Percentiles rank a stretch among this genome's conserved stretches.
phyloP scores from a whole-genome alignment of 2,329 filamentous ascomycete species.

The Acrodontium crateriforme region DNA sequence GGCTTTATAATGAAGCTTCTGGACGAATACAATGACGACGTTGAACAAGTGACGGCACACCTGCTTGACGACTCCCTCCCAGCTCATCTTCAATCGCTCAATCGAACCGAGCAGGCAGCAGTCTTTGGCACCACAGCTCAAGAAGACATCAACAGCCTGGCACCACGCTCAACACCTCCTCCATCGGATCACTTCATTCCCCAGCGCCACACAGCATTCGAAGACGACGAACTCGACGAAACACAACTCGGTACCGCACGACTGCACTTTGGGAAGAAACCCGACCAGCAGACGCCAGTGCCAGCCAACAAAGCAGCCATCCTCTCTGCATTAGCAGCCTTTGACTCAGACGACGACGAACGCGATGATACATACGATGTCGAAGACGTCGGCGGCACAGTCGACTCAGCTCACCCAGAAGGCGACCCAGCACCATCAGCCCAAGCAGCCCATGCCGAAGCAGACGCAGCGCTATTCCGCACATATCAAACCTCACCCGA shows the following conservation, averaged over 20 bases:
- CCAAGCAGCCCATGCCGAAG: constrained; percentile 22
- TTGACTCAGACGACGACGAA: constrained; percentile 92
- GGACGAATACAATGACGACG: constrained; percentile 63
- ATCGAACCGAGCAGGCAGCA: constrained; percentile 52
- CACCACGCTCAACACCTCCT: constrained; percentile 45
- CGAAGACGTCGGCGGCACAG: constrained; percentile 77
- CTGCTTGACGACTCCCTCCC: constrained; percentile 68
- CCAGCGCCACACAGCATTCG: constrained; percentile 58
- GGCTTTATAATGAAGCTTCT: constrained; percentile 68
- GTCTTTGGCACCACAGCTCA: constrained; percentile 16
- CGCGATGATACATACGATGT: constrained; percentile 93
- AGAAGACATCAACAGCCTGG: constrained; percentile 28
- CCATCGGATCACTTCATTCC: constrained; percentile 28
- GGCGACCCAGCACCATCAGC: constrained; percentile 38
- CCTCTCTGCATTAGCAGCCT: constrained; percentile 70
- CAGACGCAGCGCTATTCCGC: constrained; percentile 61
- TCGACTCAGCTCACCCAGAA: constrained; percentile 47
- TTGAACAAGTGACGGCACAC: constrained; percentile 68
- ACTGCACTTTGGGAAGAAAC: constrained; percentile 63
- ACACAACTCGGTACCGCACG: constrained; percentile 52
- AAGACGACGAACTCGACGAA: constrained; percentile 65
- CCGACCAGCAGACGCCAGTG: constrained; percentile 50
- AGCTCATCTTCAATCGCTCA: constrained; percentile 46
- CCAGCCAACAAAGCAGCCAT: constrained; percentile 74
- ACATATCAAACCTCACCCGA: constrained; percentile 52